Base-by-base conservation (phyloP, 345 rosid species). In the Boechera retrofracta region DNA sequence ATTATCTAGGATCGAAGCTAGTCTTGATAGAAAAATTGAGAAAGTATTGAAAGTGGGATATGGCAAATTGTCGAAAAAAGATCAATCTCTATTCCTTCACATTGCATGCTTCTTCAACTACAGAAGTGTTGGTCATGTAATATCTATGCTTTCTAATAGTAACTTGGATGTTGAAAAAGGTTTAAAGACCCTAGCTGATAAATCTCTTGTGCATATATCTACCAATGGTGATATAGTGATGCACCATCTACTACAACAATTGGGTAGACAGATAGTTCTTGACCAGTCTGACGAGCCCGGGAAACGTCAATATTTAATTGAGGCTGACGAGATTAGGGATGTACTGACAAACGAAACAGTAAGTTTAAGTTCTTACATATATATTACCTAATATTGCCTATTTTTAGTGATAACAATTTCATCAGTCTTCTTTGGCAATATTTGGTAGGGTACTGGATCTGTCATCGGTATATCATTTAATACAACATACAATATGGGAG, bases 61-160 rank as follows among this genome's bases (percentile, higher is more conserved):
- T 9, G 76, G 79, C 53, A 75, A 51, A 12, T 36, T 84, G 5
- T 12, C 13, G 3, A 39, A 38, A 24, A 12, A 69, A 1, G 0
- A 60, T 6, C 51, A 79, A 55, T 15, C 13, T 7, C 18, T 79
- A 0, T 81, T 84, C 47, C 68, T 73, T 5, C 77, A 81, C 16
- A 64, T 84, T 39, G 80, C 80, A 4, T 74, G 69, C 45, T 71
- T 81, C 64, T 78, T 78, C 12, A 68, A 56, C 7, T 11, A 78
- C 0, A 0, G 0, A 8, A 0, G 0, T 0, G 7, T 18, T 26
- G 53, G 65, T 3, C 0, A 1, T n/a, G 60, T 75, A 18, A 11
- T 0, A 15, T 6, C 29, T 7, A 29, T 75, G 9, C 49, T 79
- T 0, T 64, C 48, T 3, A 53, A 39, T 1, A 55, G 65, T 29